Conservation (phyloP, 176 grass and related monocot genomes). For the Pontederia crassipes region DNA sequence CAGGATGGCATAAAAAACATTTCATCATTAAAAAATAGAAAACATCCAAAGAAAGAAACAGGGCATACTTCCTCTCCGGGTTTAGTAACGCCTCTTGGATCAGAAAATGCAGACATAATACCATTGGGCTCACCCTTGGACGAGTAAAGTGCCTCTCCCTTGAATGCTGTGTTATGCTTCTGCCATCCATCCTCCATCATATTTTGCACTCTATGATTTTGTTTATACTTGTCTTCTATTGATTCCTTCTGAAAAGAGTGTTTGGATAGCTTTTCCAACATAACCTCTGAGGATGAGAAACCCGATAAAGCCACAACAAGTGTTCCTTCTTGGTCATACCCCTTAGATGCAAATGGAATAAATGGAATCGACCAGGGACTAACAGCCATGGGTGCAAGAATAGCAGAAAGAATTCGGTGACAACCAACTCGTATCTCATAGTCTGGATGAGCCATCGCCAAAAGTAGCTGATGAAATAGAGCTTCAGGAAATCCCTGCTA, state of each 20-base stretch:
- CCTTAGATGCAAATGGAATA: slow-evolving; percentile 47
- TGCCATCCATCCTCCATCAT: slow-evolving; percentile 17
- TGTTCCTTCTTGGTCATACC: slow-evolving; percentile 35
- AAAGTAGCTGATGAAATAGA: slow-evolving; percentile 84
- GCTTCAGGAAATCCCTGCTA: slow-evolving; percentile 88
- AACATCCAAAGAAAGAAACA: neutral
- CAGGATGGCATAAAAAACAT: too few relatives aligned
- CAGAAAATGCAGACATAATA: slow-evolving; percentile 18
- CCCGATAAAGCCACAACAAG: slow-evolving; percentile 57
- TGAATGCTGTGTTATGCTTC: slow-evolving; percentile 24
- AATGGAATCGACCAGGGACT: slow-evolving; percentile 68
- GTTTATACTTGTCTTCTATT: slow-evolving; percentile 22
- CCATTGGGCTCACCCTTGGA: slow-evolving; percentile 10
- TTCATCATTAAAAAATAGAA: neutral
- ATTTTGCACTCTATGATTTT: slow-evolving; percentile 22
- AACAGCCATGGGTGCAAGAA: slow-evolving; percentile 38
- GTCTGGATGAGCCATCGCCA: slow-evolving; percentile 82
- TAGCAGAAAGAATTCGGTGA: slow-evolving; percentile 68
- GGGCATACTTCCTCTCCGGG: slow-evolving; percentile 6
- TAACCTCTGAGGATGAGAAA: slow-evolving; percentile 43
- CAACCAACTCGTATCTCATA: slow-evolving; percentile 84
- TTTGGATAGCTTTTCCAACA: slow-evolving; percentile 30
- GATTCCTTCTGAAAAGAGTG: slow-evolving; percentile 22
- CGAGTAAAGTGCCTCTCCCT: slow-evolving; percentile 19
- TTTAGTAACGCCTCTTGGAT: neutral